phyloP scores from a whole-genome alignment of 139 green algal species.

The Tetradesmus lagerheimii region DNA sequence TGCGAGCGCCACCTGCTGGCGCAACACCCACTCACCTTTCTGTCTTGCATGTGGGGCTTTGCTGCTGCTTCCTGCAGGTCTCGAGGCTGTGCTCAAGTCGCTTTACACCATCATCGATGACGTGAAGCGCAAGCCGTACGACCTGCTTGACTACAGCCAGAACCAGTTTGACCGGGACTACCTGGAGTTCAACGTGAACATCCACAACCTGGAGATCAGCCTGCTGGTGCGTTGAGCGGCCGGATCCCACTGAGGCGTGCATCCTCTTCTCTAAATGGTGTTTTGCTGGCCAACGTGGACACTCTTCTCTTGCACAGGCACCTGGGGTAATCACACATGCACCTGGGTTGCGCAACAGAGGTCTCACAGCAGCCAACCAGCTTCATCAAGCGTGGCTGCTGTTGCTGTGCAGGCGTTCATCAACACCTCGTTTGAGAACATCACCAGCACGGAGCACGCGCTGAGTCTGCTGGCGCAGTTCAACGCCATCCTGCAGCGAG shows the following conservation, averaged over 20 bases:
- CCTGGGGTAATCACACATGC: too few species aligned
- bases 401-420: constrained; percentile 86
- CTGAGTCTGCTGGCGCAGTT: constrained; percentile 92
- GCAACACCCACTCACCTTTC: too few species aligned
- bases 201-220: constrained; percentile 93
- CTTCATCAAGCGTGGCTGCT: background rate
- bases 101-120: constrained; percentile 92
- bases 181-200: constrained; percentile 97
- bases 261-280: too few species aligned
- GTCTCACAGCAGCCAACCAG: too few species aligned
- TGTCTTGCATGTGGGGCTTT: too few species aligned
- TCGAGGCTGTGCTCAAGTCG: constrained; percentile 79
- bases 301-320: too few species aligned
- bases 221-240: constrained; percentile 60
- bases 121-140: constrained; percentile 91
- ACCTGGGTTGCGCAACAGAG: too few species aligned
- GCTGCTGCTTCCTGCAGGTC: background rate
- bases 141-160: constrained; percentile 89
- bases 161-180: constrained; percentile 94
- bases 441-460: constrained; percentile 88
- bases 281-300: too few species aligned
- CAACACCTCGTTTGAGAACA: constrained; percentile 88
- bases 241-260: background rate
- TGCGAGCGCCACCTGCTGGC: too few species aligned
- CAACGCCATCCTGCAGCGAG: constrained; percentile 85